Conservation (phyloP, 148 eudicot species). For the Spergularia bocconei region DNA sequence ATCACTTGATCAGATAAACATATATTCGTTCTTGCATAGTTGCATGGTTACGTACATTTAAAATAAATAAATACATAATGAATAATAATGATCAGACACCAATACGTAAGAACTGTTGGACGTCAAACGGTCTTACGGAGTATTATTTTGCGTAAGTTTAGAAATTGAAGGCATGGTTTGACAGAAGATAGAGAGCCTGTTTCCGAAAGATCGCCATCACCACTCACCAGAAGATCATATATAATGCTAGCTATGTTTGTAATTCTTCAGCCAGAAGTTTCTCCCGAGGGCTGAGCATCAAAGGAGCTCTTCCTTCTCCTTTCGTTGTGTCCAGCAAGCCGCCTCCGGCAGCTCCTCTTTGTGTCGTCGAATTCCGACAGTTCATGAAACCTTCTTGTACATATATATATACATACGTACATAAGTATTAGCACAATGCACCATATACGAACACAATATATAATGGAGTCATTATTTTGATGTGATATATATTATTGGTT, state of each 20-base stretch:
- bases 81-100: too few species aligned
- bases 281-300: slow-evolving; percentile 35
- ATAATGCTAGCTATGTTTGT: too few species aligned
- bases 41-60: too few species aligned
- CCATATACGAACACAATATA: not conserved
- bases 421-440: not conserved
- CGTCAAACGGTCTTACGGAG: too few species aligned
- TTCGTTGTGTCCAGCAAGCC: slow-evolving; percentile 76
- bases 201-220: not conserved
- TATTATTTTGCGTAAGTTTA: too few species aligned
- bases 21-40: too few species aligned
- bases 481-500: too few species aligned
- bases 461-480: not conserved
- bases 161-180: slow-evolving; percentile 22
- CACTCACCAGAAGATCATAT: not conserved
- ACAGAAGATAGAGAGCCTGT: slow-evolving; percentile 86
- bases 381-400: slow-evolving; percentile 53
- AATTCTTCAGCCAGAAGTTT: slow-evolving; percentile 21
- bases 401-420: not conserved
- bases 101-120: too few species aligned
- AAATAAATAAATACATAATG: too few species aligned
- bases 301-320: slow-evolving; percentile 65
- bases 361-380: slow-evolving; percentile 64
- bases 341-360: slow-evolving; percentile 74
- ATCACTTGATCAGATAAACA: too few species aligned